Base-by-base conservation (phyloP, 108 stramenopile species). In the Pseudonitzschia multiseries region DNA sequence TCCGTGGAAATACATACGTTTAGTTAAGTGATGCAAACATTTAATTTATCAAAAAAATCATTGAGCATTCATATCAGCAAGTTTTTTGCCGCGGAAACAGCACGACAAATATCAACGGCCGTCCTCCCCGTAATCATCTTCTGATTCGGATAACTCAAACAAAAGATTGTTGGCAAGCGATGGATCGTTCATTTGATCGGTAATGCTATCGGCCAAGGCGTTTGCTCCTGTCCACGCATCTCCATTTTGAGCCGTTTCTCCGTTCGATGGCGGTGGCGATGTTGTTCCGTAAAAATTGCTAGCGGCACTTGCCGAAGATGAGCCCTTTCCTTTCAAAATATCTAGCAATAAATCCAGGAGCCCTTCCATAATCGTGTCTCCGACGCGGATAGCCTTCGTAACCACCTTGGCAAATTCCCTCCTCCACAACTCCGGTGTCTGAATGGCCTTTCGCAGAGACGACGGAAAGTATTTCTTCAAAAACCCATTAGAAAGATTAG, bases 91-190 rank as follows among this genome's bases (percentile, higher is more conserved):
- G 24, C 26, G 20, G 2, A 56, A 24, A 24, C 20, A 26, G 21
- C 50, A 51, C 50, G 50, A 10, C 1, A 3, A 56, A 20, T 6
- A 56, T 56, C 26, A 48, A 14, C 12, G 24, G 17, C 29, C 69
- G 5, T 70, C 69, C 0, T 40, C 29, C 15, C 29, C 61, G 29
- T 33, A 62, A 20, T 74, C 73, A 10, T 67, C 66, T 57, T 74
- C 73, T 10, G 73, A 74, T 31, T 74, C 73, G 14, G 73, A 74
- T 17, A 74, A 64, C 59, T 74, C 65, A 67, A 67, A 74, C 28
- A 74, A 59, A 0, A 74, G 52, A 31, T 74, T 63, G 24, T 74
- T 66, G 65, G 73, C 73, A 48, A 56, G 26, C 14, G 65, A 36
- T n/a, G 66, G 73, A 57, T 74, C 73, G 36, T 74, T 65, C 65